Base-by-base conservation (phyloP, 2,329 filamentous ascomycete species). In the Epichloe coenophiala region DNA sequence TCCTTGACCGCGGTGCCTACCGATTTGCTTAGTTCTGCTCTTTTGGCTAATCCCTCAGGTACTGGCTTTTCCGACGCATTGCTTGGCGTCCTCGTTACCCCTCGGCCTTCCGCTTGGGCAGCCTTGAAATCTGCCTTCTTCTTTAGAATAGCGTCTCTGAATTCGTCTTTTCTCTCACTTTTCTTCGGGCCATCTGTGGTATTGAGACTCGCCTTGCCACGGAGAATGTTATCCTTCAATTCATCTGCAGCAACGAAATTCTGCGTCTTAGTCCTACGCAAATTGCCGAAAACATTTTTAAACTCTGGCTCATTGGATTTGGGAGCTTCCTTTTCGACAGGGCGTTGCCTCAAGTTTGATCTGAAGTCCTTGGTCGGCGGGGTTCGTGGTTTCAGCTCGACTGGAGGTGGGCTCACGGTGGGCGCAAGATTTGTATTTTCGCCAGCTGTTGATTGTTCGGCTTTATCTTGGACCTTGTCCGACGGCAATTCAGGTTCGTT, bases 161-260 rank as follows among this genome's bases (percentile, higher is more conserved):
- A 85, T 58, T 97, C 91, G 63, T 98, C 93, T 53, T 81, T 82
- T 47, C 80, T 81, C 57, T 86, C 82, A 0, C 80, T 79, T 65
- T 88, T 94, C 64, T 91, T 83, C 0, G 93, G 91, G 0, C 93
- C 93, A 43, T 85, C 88, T 8, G 90, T 96, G 7, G 76, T 56
- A 54, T 80, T 82, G 47, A 98, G 71, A 1, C 78, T 83, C 23
- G 83, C 79, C 66, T 97, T 98, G 43, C 93, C 93, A 48, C 81
- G 81, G 31, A 89, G 72, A 54, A 98, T 97, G 60, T 96, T 97
- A 56, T 80, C 76, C 68, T 95, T 97, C 31, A 98, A 72, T 55
- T 84, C 76, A 67, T 98, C 90, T 0, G 90, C 88, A 1, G 91
- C 84, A 45, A 90, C 84, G 64, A 89, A 97, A 59, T 93, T 96